Evolutionary conservation across 116 monocot genomes (phyloP).

Genomic region (Cymodocea nodosa): DNA sequence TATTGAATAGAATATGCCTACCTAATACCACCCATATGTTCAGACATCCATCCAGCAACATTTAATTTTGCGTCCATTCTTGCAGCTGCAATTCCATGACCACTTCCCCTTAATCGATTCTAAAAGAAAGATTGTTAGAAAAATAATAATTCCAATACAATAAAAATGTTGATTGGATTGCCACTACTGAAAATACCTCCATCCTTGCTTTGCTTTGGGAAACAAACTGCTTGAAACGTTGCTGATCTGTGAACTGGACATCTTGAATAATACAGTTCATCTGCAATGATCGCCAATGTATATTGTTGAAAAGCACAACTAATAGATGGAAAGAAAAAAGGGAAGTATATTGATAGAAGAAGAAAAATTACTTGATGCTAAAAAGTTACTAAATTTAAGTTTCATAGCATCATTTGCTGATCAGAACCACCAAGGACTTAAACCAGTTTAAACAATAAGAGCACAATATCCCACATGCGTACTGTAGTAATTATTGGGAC

Average conservation of each 20-base stretch:
- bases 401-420: too few species aligned
- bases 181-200: conserved; percentile 55
- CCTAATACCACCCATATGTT: conserved; percentile 97
- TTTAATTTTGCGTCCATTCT: conserved; percentile 99
- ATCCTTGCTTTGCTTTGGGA: conserved; percentile 93
- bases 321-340: neutral
- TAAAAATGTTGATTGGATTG: neutral
- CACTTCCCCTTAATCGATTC: conserved; percentile 94
- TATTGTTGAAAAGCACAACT: neutral
- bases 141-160: neutral
- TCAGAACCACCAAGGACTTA: too few species aligned
- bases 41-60: conserved; percentile 88
- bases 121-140: conserved; percentile 13
- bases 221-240: conserved; percentile 95
- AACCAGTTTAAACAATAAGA: too few species aligned
- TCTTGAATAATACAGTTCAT: conserved; percentile 85
- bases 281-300: conserved; percentile 25
- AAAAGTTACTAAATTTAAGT: too few species aligned
- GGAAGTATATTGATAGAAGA: too few species aligned
- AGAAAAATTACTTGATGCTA: too few species aligned
- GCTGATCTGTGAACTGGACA: conserved; percentile 86
- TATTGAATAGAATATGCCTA: conserved; percentile 3
- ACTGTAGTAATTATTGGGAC: too few species aligned
- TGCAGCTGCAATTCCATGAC: conserved; percentile 93
- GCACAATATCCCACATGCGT: too few species aligned